These are phyloP conservation scores for Nelumbo lutea DNA, from an alignment of 164 flowering plant genomes.

Conservation along the genomic window DNA sequence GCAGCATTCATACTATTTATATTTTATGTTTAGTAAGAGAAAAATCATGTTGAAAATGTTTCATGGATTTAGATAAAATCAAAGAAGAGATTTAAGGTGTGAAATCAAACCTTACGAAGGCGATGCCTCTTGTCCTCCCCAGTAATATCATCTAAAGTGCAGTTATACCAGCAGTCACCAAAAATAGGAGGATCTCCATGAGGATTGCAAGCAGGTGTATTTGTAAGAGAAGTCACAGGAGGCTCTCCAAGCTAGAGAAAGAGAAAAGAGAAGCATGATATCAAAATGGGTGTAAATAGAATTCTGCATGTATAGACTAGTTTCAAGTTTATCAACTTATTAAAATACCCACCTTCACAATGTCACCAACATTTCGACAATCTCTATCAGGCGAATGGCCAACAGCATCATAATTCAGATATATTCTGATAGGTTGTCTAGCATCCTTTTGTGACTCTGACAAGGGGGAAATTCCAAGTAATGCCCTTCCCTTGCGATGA, in stretches of 20 bases:
- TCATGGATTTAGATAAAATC: background rate
- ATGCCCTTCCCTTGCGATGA: conserved; percentile 57
- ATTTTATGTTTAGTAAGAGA: background rate
- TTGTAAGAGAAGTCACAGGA: conserved; percentile 40
- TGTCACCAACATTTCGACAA: conserved; percentile 75
- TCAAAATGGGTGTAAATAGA: conserved; percentile 10
- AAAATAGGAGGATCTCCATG: conserved; percentile 82
- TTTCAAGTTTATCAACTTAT: background rate
- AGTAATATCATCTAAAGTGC: conserved; percentile 86
- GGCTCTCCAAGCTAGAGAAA: conserved; percentile 89
- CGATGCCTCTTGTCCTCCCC: conserved; percentile 86
- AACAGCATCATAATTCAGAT: conserved; percentile 95
- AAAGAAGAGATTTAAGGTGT: background rate
- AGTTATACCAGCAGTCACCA: conserved; percentile 99
- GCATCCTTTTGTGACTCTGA: conserved; percentile 30
- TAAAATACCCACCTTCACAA: conserved; percentile 70
- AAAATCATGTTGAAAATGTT: background rate
- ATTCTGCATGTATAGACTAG: background rate
- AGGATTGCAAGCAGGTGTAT: conserved; percentile 78
- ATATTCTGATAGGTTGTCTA: conserved; percentile 85
- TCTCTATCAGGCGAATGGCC: conserved; percentile 97
- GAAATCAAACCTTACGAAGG: conserved; percentile 68
- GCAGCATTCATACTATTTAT: too few relatives aligned
- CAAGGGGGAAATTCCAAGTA: conserved; percentile 44
- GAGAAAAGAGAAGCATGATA: background rate